These are phyloP conservation scores for Gastrodia elata DNA, from an alignment of 106 monocot genomes.

Conservation along the genomic window DNA sequence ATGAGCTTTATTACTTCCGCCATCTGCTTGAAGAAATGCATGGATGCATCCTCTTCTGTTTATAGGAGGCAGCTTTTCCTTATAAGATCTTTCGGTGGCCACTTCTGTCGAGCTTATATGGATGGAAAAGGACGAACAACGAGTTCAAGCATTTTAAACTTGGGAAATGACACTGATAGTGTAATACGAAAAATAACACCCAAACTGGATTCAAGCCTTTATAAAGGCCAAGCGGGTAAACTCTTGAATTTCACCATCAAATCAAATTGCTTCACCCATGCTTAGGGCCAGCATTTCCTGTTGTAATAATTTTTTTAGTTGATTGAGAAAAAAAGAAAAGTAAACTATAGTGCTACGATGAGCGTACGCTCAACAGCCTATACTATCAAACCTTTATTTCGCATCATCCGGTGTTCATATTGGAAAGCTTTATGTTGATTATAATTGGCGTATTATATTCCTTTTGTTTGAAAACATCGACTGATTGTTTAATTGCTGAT, in stretches of 20 bases:
- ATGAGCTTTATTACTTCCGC: conserved; percentile 20
- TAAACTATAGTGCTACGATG: no score
- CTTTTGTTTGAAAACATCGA: neutral
- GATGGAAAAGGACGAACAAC: conserved; percentile 7
- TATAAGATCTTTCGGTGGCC: conserved; percentile 36
- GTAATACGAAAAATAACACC: conserved; percentile 64
- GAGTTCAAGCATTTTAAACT: neutral
- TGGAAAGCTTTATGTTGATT: no score
- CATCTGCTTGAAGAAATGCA: conserved; percentile 21
- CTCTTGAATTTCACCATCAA: no score
- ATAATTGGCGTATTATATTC: neutral
- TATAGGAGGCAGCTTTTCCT: conserved; percentile 68
- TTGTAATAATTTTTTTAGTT: no score
- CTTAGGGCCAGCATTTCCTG: no score
- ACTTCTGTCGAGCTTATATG: conserved; percentile 6
- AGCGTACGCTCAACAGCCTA: no score
- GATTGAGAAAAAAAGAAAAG: no score
- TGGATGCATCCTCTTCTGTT: conserved; percentile 32
- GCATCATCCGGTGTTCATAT: no score
- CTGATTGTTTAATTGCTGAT: neutral
- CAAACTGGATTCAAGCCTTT: conserved; percentile 27
- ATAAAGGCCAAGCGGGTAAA: conserved; percentile 94
- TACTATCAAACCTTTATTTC: no score
- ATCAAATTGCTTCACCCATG: no score
- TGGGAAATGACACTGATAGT: conserved; percentile 40